A percentile compares a stretch with the other conserved stretches of the same genome.
phyloP scores from a whole-genome alignment of 23 red algal genomes.

The Gracilaria domingensis region DNA sequence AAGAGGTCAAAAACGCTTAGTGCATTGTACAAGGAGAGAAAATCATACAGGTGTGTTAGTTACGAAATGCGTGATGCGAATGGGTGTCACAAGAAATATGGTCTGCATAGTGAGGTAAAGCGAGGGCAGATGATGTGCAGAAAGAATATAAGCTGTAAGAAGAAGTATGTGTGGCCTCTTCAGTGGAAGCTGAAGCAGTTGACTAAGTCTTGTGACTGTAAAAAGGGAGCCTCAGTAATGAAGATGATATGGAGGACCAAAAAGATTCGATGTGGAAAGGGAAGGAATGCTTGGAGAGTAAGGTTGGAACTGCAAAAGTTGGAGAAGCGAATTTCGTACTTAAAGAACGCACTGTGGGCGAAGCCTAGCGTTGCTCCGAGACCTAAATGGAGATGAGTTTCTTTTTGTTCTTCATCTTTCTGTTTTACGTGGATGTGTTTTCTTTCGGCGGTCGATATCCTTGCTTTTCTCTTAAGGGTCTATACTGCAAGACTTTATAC shows the following conservation, averaged over 20 bases:
- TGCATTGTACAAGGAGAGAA: background rate
- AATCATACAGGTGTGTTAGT: background rate
- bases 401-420: background rate
- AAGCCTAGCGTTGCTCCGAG: constrained; percentile 13
- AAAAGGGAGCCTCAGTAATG: background rate
- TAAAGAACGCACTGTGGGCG: background rate
- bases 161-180: constrained; percentile 16
- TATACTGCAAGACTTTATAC: too few species aligned
- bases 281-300: background rate
- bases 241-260: constrained; percentile 13
- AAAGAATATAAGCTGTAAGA: background rate
- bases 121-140: background rate
- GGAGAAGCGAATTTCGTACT: background rate
- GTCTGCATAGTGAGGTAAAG: background rate
- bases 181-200: background rate
- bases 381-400: background rate
- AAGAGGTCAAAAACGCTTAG: background rate
- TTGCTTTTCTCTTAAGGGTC: too few species aligned
- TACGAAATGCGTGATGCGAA: background rate
- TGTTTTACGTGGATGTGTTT: too few species aligned
- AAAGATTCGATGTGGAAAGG: background rate
- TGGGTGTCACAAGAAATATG: background rate
- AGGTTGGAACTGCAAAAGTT: background rate
- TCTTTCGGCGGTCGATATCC: too few species aligned
- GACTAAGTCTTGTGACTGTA: background rate